These are phyloP conservation scores for Penicillium crystallinum DNA, from an alignment of 495 filamentous ascomycete genomes.

Conservation along the genomic window DNA sequence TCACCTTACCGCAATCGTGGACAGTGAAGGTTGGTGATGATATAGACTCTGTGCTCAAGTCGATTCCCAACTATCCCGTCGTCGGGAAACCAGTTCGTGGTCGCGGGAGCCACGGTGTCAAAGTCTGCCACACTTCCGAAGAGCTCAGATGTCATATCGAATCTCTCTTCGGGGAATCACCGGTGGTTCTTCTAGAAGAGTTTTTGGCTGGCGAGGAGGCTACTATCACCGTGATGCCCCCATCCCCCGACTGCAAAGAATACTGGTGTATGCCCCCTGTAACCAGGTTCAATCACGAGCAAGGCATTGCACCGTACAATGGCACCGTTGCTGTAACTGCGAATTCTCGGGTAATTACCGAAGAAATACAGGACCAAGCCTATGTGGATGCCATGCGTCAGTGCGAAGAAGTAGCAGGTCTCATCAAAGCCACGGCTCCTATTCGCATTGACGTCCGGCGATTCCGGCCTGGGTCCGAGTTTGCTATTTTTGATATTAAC, in stretches of 20 bases:
- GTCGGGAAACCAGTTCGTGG: slow-evolving; percentile 29
- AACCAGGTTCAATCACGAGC: slow-evolving; percentile 31
- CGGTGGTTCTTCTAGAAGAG: slow-evolving; percentile 32
- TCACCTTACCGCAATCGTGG: slow-evolving; percentile 21
- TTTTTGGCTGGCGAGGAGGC: slow-evolving; percentile 36
- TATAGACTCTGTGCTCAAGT: slow-evolving; percentile 4
- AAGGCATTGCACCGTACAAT: slow-evolving; percentile 33
- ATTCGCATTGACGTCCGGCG: slow-evolving; percentile 34
- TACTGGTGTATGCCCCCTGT: slow-evolving; percentile 35
- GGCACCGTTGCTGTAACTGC: slow-evolving; percentile 30
- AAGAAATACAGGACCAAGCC: slow-evolving; percentile 15
- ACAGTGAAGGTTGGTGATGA: slow-evolving; percentile 3
- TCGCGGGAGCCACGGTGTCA: slow-evolving; percentile 33
- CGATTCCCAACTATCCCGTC: slow-evolving; percentile 21
- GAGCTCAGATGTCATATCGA: slow-evolving; percentile 23
- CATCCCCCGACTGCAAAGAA: slow-evolving; percentile 8
- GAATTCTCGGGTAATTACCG: slow-evolving; percentile 22
- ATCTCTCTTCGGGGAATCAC: slow-evolving; percentile 22
- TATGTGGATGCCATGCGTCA: slow-evolving; percentile 20
- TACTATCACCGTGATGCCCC: slow-evolving; percentile 40
- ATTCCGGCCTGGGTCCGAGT: slow-evolving; percentile 18
- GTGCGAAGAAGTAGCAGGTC: slow-evolving; percentile 26
- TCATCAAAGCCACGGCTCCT: slow-evolving; percentile 27
- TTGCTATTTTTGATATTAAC: slow-evolving; percentile 42
- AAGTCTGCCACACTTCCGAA: slow-evolving; percentile 19